Conservation (phyloP, 2,329 filamentous ascomycete genomes). For the Aureobasidium leucospermi region DNA sequence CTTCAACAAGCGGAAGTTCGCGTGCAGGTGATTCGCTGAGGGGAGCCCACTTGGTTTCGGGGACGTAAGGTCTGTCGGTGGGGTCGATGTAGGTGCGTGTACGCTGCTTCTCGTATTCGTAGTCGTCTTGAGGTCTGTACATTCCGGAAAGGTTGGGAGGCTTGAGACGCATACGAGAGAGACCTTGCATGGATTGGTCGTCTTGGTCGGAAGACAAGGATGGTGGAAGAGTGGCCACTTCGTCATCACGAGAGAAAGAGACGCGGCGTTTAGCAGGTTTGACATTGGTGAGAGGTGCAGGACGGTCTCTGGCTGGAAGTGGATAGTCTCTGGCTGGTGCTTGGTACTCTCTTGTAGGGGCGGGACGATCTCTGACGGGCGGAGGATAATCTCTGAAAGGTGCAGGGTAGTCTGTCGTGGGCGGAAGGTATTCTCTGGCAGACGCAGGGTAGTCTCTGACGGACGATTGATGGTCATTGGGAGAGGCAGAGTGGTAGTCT, state of each 20-base stretch:
- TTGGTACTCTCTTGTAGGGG: background rate
- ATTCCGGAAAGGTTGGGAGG: background rate
- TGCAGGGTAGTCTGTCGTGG: background rate
- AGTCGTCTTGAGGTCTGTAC: background rate
- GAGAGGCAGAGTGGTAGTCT: background rate
- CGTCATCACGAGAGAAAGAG: background rate
- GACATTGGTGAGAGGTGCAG: background rate
- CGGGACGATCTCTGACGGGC: background rate
- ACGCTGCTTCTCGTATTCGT: background rate
- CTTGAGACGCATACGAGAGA: background rate
- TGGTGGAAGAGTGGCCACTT: background rate
- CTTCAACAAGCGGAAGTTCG: slow-evolving; percentile 3
- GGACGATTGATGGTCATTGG: background rate
- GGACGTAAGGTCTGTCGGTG: background rate
- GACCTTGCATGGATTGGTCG: background rate
- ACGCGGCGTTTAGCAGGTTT: background rate
- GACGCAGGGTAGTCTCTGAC: background rate
- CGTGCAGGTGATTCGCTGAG: slow-evolving; percentile 12
- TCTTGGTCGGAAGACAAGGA: background rate
- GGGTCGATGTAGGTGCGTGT: background rate
- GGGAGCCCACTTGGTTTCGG: background rate
- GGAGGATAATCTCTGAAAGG: background rate
- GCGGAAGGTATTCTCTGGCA: background rate
- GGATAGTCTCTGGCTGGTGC: background rate
- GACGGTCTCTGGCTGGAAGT: background rate